phyloP scores from a whole-genome alignment of 345 rosid species.

The Erodium maritimum region DNA sequence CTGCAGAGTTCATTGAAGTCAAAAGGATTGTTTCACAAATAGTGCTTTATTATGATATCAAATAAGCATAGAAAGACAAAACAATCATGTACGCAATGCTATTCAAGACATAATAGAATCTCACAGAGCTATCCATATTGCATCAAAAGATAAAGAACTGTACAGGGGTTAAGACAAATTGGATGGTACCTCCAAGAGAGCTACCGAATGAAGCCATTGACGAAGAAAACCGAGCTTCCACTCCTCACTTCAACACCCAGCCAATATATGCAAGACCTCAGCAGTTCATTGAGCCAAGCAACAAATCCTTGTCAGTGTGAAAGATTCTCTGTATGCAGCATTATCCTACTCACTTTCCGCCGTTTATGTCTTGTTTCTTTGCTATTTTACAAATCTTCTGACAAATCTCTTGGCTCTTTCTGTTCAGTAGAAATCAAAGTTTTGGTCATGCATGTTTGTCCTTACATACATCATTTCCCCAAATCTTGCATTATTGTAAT shows the following conservation, averaged over 20 bases:
- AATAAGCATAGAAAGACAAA: neutral
- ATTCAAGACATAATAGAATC: too few species aligned
- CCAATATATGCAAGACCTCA: neutral
- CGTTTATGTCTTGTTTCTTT: too few species aligned
- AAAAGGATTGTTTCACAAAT: too few species aligned
- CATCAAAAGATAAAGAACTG: neutral
- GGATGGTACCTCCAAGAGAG: constrained; percentile 11
- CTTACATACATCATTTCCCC: too few species aligned
- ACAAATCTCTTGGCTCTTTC: too few species aligned
- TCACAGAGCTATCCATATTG: neutral
- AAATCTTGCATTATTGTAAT: too few species aligned
- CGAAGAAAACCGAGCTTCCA: constrained; percentile 1
- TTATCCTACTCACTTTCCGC: too few species aligned
- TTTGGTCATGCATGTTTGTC: too few species aligned
- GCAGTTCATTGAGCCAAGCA: neutral
- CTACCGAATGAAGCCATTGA: constrained; percentile 17
- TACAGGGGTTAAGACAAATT: neutral
- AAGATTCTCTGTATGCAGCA: too few species aligned
- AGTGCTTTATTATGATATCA: neutral
- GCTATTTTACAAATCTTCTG: too few species aligned
- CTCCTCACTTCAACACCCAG: neutral
- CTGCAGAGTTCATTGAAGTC: constrained; percentile 22
- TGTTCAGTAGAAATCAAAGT: neutral
- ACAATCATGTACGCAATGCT: too few species aligned
- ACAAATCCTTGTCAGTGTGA: neutral